Evolutionary conservation across 805 yeast species (phyloP).

Genomic region (Yarrowia osloensis): DNA sequence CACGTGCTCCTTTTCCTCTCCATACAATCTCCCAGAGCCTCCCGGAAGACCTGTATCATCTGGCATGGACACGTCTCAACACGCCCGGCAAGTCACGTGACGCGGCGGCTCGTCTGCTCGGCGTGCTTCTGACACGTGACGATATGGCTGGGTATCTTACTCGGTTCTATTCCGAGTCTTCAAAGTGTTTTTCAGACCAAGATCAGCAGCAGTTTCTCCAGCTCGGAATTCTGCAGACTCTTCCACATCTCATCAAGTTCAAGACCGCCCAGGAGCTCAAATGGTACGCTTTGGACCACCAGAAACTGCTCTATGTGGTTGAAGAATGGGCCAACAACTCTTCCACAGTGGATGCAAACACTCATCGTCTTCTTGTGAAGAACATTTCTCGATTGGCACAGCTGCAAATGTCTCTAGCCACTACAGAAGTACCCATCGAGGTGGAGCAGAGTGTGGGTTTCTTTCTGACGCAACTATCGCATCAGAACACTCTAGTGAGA

Average conservation of each 20-base stretch:
- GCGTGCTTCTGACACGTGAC: slow-evolving; percentile 55
- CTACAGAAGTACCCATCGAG: slow-evolving; percentile 6
- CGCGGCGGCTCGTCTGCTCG: slow-evolving; percentile 54
- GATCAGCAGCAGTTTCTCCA: neutral
- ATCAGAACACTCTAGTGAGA: slow-evolving; percentile 47
- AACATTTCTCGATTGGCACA: slow-evolving; percentile 1
- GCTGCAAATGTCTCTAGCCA: neutral
- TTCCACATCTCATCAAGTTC: slow-evolving; percentile 33
- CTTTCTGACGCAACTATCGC: neutral
- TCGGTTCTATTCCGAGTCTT: slow-evolving; percentile 37
- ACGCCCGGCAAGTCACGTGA: slow-evolving; percentile 61
- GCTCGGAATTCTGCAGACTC: slow-evolving; percentile 45
- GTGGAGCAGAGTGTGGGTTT: slow-evolving; percentile 8
- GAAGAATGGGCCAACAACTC: slow-evolving; percentile 2
- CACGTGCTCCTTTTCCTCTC: slow-evolving; percentile 74
- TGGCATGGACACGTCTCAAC: slow-evolving; percentile 44
- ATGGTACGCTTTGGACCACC: slow-evolving; percentile 28
- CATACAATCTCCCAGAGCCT: slow-evolving; percentile 43
- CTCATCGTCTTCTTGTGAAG: slow-evolving; percentile 16
- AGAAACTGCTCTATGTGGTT: slow-evolving; percentile 7
- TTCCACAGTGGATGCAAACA: neutral
- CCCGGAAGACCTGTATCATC: slow-evolving; percentile 43
- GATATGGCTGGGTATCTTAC: slow-evolving; percentile 45
- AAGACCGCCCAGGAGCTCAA: slow-evolving; percentile 10
- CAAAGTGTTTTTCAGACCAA: neutral